Conservation (phyloP, 1,139 yeast species). For the Scheffersomyces segobiensis region DNA sequence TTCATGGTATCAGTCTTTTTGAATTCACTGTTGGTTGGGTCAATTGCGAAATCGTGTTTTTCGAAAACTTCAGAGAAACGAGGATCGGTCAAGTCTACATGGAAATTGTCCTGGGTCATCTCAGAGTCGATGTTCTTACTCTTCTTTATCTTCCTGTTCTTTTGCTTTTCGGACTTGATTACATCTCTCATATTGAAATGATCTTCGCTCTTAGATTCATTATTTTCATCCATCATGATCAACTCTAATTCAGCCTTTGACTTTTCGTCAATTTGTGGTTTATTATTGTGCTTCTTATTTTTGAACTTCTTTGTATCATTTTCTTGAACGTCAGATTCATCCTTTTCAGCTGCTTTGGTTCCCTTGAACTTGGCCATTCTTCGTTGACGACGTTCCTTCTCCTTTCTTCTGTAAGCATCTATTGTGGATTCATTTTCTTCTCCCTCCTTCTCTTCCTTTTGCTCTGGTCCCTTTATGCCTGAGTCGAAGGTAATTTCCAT, state of each 20-base stretch:
- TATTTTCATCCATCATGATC: slow-evolving; percentile 69
- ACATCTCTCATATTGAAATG: slow-evolving; percentile 85
- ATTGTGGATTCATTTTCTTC: slow-evolving; percentile 66
- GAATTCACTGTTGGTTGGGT: slow-evolving; percentile 84
- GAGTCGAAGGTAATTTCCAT: slow-evolving; percentile 97
- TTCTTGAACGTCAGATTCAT: slow-evolving; percentile 15
- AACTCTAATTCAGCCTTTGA: slow-evolving; percentile 73
- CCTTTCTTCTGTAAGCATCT: slow-evolving; percentile 81
- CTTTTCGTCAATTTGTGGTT: slow-evolving; percentile 35
- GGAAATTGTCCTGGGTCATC: slow-evolving; percentile 61
- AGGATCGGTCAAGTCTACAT: slow-evolving; percentile 71
- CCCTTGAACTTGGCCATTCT: slow-evolving; percentile 75
- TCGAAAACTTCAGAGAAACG: slow-evolving; percentile 89
- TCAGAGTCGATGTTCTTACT: slow-evolving; percentile 43
- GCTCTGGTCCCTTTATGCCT: slow-evolving; percentile 56
- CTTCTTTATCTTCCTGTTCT: slow-evolving; percentile 54
- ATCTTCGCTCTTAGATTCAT: slow-evolving; percentile 40
- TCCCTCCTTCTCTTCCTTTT: slow-evolving; percentile 27
- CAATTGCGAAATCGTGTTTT: slow-evolving; percentile 88
- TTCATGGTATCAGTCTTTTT: slow-evolving; percentile 88
- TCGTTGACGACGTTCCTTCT: slow-evolving; percentile 85
- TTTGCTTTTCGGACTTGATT: slow-evolving; percentile 67
- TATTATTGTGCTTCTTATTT: slow-evolving; percentile 12
- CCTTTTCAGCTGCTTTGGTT: slow-evolving; percentile 45
- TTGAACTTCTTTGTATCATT: slow-evolving; percentile 15